A percentile compares a stretch with the other conserved stretches of the same genome.
These are phyloP conservation scores for Nicotiana knightiana DNA, from an alignment of 257 asterid genomes.

Conservation along the genomic window DNA sequence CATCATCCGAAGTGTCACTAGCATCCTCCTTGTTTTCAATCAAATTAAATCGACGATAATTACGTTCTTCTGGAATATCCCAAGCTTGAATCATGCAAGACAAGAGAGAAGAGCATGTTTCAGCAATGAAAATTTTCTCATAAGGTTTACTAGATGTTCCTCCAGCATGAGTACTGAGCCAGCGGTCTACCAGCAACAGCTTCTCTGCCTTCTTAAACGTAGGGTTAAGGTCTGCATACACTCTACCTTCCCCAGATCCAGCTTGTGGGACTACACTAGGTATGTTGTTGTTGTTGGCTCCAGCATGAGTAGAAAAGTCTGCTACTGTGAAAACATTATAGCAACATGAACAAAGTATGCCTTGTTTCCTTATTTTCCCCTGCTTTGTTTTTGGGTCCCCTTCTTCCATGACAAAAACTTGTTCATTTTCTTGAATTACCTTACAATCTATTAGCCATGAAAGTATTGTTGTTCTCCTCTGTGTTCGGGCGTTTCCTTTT, in stretches of 20 bases:
- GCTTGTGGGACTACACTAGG: too few species aligned
- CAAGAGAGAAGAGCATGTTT: conserved; percentile 16
- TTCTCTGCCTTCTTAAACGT: too few species aligned
- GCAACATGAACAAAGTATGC: conserved; percentile 47
- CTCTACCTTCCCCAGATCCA: too few species aligned
- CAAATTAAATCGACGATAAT: conserved; percentile 10
- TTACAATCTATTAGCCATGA: conserved; percentile 45
- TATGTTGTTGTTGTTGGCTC: background rate
- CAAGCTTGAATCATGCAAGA: conserved; percentile 35
- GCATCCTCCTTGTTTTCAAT: conserved; percentile 13
- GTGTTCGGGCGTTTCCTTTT: background rate
- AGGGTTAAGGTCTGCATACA: too few species aligned
- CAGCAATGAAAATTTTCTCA: conserved; percentile 14
- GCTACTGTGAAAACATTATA: conserved; percentile 14
- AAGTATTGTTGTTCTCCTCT: conserved; percentile 28
- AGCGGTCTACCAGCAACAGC: too few species aligned
- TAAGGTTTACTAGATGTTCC: conserved; percentile 19
- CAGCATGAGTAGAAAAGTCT: conserved; percentile 33
- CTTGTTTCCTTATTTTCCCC: conserved; percentile 36
- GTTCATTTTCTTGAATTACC: conserved; percentile 23
- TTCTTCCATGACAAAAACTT: conserved; percentile 13
- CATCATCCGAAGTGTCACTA: conserved; percentile 37
- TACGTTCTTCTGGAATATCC: conserved; percentile 26
- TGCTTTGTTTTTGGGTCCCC: conserved; percentile 5
- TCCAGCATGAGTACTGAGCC: conserved; percentile 18